Conservation (phyloP, 1,284 basidiomycete species). For the Microbotryum violaceum region DNA sequence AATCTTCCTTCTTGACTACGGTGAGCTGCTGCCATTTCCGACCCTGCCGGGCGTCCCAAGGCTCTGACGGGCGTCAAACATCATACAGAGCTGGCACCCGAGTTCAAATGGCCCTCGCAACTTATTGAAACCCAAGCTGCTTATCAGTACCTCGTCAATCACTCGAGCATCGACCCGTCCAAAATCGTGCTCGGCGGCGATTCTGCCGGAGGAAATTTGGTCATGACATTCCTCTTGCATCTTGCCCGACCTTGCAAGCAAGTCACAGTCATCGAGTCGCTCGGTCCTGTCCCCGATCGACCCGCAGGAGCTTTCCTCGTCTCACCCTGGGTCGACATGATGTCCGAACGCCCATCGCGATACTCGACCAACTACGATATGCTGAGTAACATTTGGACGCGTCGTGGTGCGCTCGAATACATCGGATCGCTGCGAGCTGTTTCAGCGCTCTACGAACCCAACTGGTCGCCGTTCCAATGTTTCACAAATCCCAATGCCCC, state of each 20-base stretch:
- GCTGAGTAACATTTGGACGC: not conserved
- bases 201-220: conserved; percentile 62
- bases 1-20: conserved; percentile 19
- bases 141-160: conserved; percentile 53
- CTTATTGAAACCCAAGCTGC: conserved; percentile 56
- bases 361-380: conserved; percentile 14
- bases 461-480: no score
- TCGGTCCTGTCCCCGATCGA: conserved; percentile 12
- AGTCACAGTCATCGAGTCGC: conserved; percentile 5
- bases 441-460: no score
- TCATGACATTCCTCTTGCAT: conserved; percentile 10
- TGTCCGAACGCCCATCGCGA: conserved; percentile 2
- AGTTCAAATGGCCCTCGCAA: conserved; percentile 48
- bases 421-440: conserved; percentile 5
- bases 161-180: conserved; percentile 46
- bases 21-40: not conserved
- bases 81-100: conserved; percentile 11
- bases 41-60: not conserved
- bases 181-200: conserved; percentile 61
- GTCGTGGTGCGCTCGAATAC: conserved; percentile 22
- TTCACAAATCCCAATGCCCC: no score
- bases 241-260: conserved; percentile 13
- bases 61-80: not conserved
- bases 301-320: conserved; percentile 15
- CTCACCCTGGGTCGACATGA: conserved; percentile 21